Conservation (phyloP, 192 early-diverging fungal species). For the Backusella tuberculispora region DNA sequence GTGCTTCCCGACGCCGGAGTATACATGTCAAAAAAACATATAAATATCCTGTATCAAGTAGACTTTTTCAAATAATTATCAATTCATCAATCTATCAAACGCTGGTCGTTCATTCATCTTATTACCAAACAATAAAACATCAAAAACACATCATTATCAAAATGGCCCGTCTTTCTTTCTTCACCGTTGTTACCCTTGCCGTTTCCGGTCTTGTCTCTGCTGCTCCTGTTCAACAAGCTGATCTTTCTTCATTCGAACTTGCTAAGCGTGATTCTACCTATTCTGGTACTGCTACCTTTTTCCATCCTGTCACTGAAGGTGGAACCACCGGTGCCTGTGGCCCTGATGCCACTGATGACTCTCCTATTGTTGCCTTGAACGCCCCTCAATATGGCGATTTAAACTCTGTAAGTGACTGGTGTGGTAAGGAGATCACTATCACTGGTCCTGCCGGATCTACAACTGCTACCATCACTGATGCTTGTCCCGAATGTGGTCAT, state of each 20-base stretch:
- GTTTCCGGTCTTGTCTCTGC: slow-evolving; percentile 18
- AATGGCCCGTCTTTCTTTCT: slow-evolving; percentile 19
- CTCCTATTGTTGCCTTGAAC: slow-evolving; percentile 47
- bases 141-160: not conserved
- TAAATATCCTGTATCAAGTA: not conserved
- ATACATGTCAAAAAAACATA: not conserved
- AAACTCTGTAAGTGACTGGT: slow-evolving; percentile 32
- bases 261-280: not conserved
- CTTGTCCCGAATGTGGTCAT: slow-evolving; percentile 44
- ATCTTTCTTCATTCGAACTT: not conserved
- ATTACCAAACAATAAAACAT: not conserved
- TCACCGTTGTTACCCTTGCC: slow-evolving; percentile 18
- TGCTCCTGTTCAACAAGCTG: not conserved
- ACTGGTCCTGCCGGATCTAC: slow-evolving; percentile 36
- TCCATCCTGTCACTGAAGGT: slow-evolving; percentile 39
- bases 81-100: not conserved
- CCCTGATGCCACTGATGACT: slow-evolving; percentile 41
- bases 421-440: slow-evolving; percentile 41
- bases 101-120: slow-evolving; percentile 3
- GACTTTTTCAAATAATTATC: not conserved
- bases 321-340: slow-evolving; percentile 43
- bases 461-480: slow-evolving; percentile 44
- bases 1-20: not conserved
- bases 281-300: slow-evolving; percentile 45
- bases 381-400: slow-evolving; percentile 38